Conservation (phyloP, 2,329 filamentous ascomycete species). For the Tolypocladium cylindrosporum region DNA sequence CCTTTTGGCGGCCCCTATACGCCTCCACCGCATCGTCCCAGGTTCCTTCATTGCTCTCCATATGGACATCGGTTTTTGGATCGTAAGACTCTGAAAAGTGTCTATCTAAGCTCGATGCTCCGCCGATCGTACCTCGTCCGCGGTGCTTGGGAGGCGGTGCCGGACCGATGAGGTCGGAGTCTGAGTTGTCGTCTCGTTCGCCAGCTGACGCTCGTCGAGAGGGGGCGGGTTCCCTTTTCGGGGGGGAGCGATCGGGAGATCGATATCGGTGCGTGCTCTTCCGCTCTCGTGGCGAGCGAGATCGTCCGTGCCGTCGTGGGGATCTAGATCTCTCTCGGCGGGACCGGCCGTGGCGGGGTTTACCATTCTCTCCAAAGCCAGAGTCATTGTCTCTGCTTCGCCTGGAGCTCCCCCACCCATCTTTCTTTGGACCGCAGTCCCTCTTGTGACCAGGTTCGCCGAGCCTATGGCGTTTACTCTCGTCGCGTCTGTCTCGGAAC, state of each 20-base stretch:
- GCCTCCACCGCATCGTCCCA: slow-evolving; percentile 78
- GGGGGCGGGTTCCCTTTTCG: neutral
- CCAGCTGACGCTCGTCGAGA: neutral
- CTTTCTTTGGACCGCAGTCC: neutral
- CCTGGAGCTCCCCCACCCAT: slow-evolving; percentile 8
- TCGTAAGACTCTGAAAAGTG: slow-evolving; percentile 65
- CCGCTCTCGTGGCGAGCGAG: slow-evolving; percentile 20
- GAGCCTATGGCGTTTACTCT: slow-evolving; percentile 2
- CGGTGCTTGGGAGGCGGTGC: slow-evolving; percentile 46
- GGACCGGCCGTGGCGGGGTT: neutral
- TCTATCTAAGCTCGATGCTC: slow-evolving; percentile 61
- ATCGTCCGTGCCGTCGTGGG: slow-evolving; percentile 15
- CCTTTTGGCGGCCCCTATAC: slow-evolving; percentile 68
- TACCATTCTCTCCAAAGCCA: neutral
- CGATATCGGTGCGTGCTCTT: slow-evolving; percentile 22
- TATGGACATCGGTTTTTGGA: slow-evolving; percentile 44
- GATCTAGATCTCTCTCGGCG: slow-evolving; percentile 7
- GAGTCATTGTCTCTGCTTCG: neutral
- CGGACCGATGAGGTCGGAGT: slow-evolving; percentile 71
- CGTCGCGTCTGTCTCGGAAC: slow-evolving; percentile 1
- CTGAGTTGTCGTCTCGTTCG: slow-evolving; percentile 35
- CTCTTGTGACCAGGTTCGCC: neutral
- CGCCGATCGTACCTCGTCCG: slow-evolving; percentile 58
- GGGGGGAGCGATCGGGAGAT: slow-evolving; percentile 9
- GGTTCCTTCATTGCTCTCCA: slow-evolving; percentile 41